These are phyloP conservation scores for Infundibulicybe gibba DNA, from an alignment of 768 basidiomycete species.

Conservation along the genomic window DNA sequence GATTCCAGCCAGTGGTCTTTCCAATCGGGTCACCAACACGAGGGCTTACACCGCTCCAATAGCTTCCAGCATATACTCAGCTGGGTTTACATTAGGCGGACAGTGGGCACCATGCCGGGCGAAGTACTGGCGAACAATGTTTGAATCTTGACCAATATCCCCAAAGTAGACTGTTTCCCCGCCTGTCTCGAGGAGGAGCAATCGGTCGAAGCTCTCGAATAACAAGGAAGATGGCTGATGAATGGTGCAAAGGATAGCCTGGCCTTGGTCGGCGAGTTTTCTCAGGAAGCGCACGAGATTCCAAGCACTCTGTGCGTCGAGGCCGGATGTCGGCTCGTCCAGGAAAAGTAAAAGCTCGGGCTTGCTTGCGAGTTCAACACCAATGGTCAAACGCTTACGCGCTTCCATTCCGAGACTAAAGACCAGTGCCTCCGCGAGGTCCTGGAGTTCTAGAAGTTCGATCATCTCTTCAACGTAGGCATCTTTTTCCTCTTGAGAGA, in stretches of 20 bases:
- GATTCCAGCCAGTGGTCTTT: constrained; percentile 81
- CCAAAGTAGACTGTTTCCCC: constrained; percentile 95
- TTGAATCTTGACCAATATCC: constrained; percentile 75
- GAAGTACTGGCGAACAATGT: constrained; percentile 72
- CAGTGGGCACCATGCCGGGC: constrained; percentile 69
- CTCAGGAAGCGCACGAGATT: constrained; percentile 77
- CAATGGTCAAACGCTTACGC: constrained; percentile 86
- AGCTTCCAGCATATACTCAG: constrained; percentile 79
- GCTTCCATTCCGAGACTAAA: constrained; percentile 65
- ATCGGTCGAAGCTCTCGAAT: constrained; percentile 82
- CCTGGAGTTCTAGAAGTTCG: constrained; percentile 79
- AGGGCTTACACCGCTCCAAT: constrained; percentile 81
- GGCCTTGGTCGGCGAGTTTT: constrained; percentile 81
- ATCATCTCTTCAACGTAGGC: constrained; percentile 81
- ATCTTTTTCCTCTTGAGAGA: constrained; percentile 72
- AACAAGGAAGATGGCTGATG: constrained; percentile 85
- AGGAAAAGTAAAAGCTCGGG: constrained; percentile 74
- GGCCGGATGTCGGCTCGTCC: constrained; percentile 45
- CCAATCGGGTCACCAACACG: constrained; percentile 81
- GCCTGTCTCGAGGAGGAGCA: constrained; percentile 67
- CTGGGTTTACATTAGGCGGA: constrained; percentile 76
- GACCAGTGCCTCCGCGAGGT: constrained; percentile 80
- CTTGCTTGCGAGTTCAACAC: constrained; percentile 88
- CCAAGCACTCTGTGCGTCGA: constrained; percentile 63
- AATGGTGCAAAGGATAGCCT: constrained; percentile 88